Percentiles rank a stretch among this genome's conserved stretches.
phyloP scores from a whole-genome alignment of 306 rosid species.

The Quercus bicolor region DNA sequence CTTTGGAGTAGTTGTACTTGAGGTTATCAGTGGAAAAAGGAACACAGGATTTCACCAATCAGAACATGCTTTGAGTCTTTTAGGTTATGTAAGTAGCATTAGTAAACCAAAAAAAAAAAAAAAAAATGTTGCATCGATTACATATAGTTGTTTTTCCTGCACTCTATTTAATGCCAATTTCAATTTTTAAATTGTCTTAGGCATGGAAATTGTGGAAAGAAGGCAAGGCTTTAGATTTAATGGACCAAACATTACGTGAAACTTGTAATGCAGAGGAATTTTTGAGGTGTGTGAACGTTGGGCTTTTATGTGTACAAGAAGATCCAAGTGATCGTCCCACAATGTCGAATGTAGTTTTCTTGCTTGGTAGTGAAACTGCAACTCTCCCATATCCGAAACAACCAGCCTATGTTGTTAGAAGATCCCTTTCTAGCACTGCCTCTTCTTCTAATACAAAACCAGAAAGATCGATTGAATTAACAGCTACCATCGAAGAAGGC shows the following conservation, averaged over 20 bases:
- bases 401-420: conserved; percentile 35
- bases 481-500: conserved; percentile 18
- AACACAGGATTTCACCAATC: no score
- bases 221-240: conserved; percentile 35
- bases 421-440: conserved; percentile 18
- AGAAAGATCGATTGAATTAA: conserved; percentile 23
- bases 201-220: conserved; percentile 51
- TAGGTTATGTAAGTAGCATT: no score
- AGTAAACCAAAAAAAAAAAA: no score
- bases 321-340: conserved; percentile 49
- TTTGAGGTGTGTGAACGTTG: conserved; percentile 31
- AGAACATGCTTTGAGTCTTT: no score
- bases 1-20: no score
- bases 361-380: conserved; percentile 39
- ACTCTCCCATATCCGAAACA: conserved; percentile 33
- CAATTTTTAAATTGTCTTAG: conserved; percentile 11
- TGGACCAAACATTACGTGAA: conserved; percentile 31
- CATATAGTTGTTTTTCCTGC: no score
- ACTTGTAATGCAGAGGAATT: conserved; percentile 28
- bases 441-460: conserved; percentile 40
- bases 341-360: conserved; percentile 34
- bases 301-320: conserved; percentile 48
- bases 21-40: no score
- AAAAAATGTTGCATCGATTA: no score
- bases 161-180: background rate